Base-by-base conservation (phyloP, 441 rosid species). In the Flueggea neowawraea region DNA sequence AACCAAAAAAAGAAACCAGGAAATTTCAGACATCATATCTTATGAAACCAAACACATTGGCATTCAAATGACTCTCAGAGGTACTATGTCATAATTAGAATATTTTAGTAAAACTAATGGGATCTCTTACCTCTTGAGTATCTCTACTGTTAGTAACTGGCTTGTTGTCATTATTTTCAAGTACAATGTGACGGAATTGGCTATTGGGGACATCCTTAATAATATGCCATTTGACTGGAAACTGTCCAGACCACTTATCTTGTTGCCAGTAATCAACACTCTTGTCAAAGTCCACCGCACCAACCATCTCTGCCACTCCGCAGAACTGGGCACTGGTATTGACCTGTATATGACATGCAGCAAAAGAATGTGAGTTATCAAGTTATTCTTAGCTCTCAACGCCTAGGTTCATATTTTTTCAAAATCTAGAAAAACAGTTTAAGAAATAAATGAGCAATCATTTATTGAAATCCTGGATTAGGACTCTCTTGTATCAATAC, bases 181-280 rank as follows among this genome's bases (percentile, higher is more conserved):
- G 74, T 56, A 83, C 83, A 57, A 92, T 89, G 72, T 86, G 95
- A 75, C 98, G 85, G 69, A 92, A 82, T 54, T 66, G 78, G 54
- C 76, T 77, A 73, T 89, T 92, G 22, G 91, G 86, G 55, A 92
- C 86, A 73, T 92, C 98, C 80, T 92, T 89, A 58, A 92, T 82
- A 54, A 92, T 75, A 66, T 84, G 91, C 98, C 98, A 89, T 82
- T 80, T 92, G 61, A 92, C 95, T 69, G 85, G 79, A 69, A 92
- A 92, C 79, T 90, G 84, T 63, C 98, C 98, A 51, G 85, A 84
- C 98, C 98, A 91, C 70, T 91, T 91, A 70, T 91, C 98, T 73
- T 91, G 96, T 76, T 87, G 98, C 98, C 98, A 91, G 79, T 86
- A 91, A 69, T 87, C 93, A 85, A 91, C 86, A 69, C 83, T 89